A percentile compares a stretch with the other conserved stretches of the same genome.
phyloP scores from a whole-genome alignment of 1,139 yeast genomes.

The Yamadazyma buinensis region DNA sequence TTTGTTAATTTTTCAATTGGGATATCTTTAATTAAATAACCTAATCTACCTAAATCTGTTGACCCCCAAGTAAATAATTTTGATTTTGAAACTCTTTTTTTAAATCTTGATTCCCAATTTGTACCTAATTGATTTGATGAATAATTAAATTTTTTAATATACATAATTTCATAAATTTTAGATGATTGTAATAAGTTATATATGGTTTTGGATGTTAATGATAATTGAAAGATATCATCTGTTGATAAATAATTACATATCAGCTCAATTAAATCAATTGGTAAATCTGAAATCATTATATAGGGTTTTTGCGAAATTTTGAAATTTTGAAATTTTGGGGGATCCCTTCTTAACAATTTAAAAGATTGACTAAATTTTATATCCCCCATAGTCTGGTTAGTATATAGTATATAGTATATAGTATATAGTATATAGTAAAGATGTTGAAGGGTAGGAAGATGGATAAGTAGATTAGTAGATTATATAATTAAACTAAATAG shows the following conservation, averaged over 20 bases:
- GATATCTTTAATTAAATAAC: slow-evolving; percentile 36
- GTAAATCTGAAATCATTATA: slow-evolving; percentile 21
- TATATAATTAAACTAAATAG: too few species aligned
- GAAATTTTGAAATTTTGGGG: too few species aligned
- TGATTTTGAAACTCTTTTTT: slow-evolving; percentile 32
- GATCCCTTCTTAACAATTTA: too few species aligned
- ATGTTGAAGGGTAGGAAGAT: too few species aligned
- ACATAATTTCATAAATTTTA: slow-evolving; percentile 45
- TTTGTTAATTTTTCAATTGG: slow-evolving; percentile 26
- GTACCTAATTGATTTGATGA: slow-evolving; percentile 26
- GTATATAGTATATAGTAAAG: too few species aligned
- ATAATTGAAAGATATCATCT: slow-evolving; percentile 44
- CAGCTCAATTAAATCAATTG: slow-evolving; percentile 41
- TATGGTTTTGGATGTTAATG: slow-evolving; percentile 38
- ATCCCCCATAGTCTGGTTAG: too few species aligned
- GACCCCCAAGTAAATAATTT: slow-evolving; percentile 65
- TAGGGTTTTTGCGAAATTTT: too few species aligned
- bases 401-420: too few species aligned
- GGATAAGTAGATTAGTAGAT: too few species aligned
- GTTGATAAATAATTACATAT: slow-evolving; percentile 34
- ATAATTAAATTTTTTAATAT: slow-evolving; percentile 46
- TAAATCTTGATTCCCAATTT: slow-evolving; percentile 52
- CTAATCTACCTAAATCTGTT: slow-evolving; percentile 52
- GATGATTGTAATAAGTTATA: slow-evolving; percentile 26
- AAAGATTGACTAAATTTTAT: too few species aligned